These are phyloP conservation scores for Erucastrum elatum DNA, from an alignment of 345 rosid species.

Conservation along the genomic window DNA sequence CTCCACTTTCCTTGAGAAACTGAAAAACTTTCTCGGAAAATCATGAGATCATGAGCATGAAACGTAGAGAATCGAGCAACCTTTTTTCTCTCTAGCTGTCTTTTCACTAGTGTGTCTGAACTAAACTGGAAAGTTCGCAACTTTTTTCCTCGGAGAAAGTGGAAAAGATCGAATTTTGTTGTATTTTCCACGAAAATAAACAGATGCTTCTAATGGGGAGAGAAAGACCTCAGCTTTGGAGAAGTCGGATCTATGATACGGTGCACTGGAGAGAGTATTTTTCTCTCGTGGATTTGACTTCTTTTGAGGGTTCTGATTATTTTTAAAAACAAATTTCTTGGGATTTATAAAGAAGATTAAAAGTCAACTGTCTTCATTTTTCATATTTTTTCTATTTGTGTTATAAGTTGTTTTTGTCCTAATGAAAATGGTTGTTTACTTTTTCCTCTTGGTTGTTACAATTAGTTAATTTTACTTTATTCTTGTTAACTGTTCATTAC, in stretches of 20 bases:
- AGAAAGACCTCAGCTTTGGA: conserved; percentile 16
- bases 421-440: background rate
- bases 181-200: conserved; percentile 19
- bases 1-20: conserved; percentile 23
- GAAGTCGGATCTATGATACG: conserved; percentile 38
- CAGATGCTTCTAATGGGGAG: conserved; percentile 13
- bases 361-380: conserved; percentile 32
- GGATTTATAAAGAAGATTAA: conserved; percentile 10
- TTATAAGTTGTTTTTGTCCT: background rate
- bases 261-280: conserved; percentile 24
- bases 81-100: background rate
- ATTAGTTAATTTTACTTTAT: background rate
- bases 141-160: conserved; percentile 9
- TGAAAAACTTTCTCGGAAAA: conserved; percentile 38
- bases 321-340: background rate
- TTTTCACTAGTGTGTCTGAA: conserved; percentile 1
- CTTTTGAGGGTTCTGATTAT: conserved; percentile 15
- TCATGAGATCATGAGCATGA: conserved; percentile 21
- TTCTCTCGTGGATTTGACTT: conserved; percentile 37
- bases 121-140: background rate
- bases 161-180: conserved; percentile 10
- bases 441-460: background rate
- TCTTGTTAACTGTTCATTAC: background rate
- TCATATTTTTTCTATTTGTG: background rate
- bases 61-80: background rate